phyloP scores from a whole-genome alignment of 2,329 filamentous ascomycete species.

The Claviceps maximensis region DNA sequence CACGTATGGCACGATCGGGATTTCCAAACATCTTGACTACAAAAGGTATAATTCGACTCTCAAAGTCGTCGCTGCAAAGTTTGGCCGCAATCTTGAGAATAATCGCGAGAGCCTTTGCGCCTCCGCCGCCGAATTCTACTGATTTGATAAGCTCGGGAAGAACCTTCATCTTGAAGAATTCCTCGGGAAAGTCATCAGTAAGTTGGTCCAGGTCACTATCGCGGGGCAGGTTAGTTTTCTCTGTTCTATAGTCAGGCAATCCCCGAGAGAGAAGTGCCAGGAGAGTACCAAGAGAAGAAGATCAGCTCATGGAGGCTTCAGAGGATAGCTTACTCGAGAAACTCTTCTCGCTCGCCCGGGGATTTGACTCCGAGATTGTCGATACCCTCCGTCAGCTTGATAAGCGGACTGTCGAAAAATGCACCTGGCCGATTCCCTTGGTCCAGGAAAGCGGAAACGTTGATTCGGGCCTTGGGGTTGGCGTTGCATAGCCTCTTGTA shows the following conservation, averaged over 20 bases:
- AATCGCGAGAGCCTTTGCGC: conserved; percentile 75
- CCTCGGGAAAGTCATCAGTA: conserved; percentile 89
- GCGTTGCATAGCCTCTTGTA: conserved; percentile 83
- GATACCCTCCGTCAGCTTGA: conserved; percentile 83
- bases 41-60: conserved; percentile 69
- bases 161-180: conserved; percentile 96
- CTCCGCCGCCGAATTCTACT: conserved; percentile 94
- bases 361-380: conserved; percentile 85
- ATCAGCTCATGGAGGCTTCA: conserved; percentile 17
- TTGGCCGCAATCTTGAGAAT: conserved; percentile 87
- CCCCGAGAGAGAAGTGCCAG: neutral
- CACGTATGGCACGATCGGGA: conserved; percentile 81
- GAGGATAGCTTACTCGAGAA: conserved; percentile 47
- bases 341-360: conserved; percentile 69
- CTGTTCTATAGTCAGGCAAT: too few species aligned
- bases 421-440: conserved; percentile 70
- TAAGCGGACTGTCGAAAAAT: conserved; percentile 88
- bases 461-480: conserved; percentile 80
- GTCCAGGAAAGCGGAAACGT: conserved; percentile 74
- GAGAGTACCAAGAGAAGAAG: conserved; percentile 10
- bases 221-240: conserved; percentile 16
- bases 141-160: conserved; percentile 93
- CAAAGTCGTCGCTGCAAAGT: conserved; percentile 80
- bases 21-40: conserved; percentile 79
- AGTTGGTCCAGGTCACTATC: conserved; percentile 63